A percentile compares a stretch with the other conserved stretches of the same genome.
phyloP scores from a whole-genome alignment of 2,329 filamentous ascomycete genomes.

The Alternaria viburni region DNA sequence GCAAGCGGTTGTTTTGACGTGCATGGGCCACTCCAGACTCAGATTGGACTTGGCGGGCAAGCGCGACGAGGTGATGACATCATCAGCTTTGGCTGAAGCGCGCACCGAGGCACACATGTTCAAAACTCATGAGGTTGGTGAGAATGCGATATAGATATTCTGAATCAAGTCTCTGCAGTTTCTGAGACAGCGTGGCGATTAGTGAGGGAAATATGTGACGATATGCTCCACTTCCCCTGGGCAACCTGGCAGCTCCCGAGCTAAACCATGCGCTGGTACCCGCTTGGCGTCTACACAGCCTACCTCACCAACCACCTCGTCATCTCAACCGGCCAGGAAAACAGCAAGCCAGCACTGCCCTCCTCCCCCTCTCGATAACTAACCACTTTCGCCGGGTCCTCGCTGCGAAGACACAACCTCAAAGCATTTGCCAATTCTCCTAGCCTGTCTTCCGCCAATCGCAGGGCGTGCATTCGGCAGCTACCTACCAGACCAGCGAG shows the following conservation, averaged over 20 bases:
- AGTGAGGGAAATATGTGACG: slow-evolving; percentile 5
- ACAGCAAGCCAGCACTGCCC: slow-evolving; percentile 1
- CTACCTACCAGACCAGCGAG: slow-evolving; percentile 6
- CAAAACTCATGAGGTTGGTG: background rate
- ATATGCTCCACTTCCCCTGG: slow-evolving; percentile 3
- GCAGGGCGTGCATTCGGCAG: background rate
- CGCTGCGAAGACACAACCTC: slow-evolving; percentile 1
- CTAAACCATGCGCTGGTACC: background rate
- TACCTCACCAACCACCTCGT: slow-evolving; percentile 6
- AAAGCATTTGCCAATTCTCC: background rate
- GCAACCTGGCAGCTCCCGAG: background rate
- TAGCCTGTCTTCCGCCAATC: slow-evolving; percentile 5
- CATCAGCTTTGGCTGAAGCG: background rate
- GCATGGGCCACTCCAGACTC: background rate
- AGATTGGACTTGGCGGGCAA: background rate
- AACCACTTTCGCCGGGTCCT: slow-evolving; percentile 3
- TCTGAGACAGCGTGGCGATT: background rate
- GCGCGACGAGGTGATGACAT: background rate
- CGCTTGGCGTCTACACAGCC: slow-evolving; percentile 6
- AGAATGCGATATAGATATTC: fast-evolving
- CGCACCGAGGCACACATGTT: background rate
- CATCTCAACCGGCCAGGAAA: background rate
- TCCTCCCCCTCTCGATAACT: slow-evolving; percentile 2
- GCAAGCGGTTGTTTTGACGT: background rate
- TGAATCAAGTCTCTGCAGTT: background rate